Evolutionary conservation across 805 yeast genomes (phyloP).

Genomic region (Ogataea salicorniae): DNA sequence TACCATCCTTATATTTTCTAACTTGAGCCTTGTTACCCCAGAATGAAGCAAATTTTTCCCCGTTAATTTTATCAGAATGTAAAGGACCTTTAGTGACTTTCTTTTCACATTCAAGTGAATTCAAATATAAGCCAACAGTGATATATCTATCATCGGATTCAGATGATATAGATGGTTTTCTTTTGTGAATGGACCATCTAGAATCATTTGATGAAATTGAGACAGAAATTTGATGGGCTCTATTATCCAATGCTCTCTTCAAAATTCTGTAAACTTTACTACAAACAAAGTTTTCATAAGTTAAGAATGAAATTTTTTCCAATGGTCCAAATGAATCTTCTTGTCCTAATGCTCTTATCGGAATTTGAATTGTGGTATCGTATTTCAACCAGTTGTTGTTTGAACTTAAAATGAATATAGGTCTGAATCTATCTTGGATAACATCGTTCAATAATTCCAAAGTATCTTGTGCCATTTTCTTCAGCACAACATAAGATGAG

Average conservation of each 20-base stretch:
- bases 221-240: constrained; percentile 37
- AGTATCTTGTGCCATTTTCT: constrained; percentile 65
- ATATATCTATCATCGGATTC: constrained; percentile 28
- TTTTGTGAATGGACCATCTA: constrained; percentile 40
- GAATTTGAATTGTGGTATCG: constrained; percentile 58
- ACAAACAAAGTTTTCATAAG: constrained; percentile 60
- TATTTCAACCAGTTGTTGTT: constrained; percentile 51
- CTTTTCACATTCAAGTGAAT: constrained; percentile 72
- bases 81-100: constrained; percentile 84
- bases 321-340: constrained; percentile 54
- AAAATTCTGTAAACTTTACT: constrained; percentile 58
- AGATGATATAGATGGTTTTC: constrained; percentile 41
- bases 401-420: constrained; percentile 63
- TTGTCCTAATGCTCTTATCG: constrained; percentile 36
- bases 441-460: constrained; percentile 67
- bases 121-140: constrained; percentile 60
- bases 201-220: constrained; percentile 12
- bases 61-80: constrained; percentile 51
- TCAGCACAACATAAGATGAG: constrained; percentile 57
- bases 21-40: constrained; percentile 88
- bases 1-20: constrained; percentile 89
- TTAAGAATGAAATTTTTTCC: constrained; percentile 67
- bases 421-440: constrained; percentile 76
- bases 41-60: constrained; percentile 67
- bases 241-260: constrained; percentile 50